These are phyloP conservation scores for Manihot esculenta DNA, from an alignment of 441 rosid genomes.

Conservation along the genomic window DNA sequence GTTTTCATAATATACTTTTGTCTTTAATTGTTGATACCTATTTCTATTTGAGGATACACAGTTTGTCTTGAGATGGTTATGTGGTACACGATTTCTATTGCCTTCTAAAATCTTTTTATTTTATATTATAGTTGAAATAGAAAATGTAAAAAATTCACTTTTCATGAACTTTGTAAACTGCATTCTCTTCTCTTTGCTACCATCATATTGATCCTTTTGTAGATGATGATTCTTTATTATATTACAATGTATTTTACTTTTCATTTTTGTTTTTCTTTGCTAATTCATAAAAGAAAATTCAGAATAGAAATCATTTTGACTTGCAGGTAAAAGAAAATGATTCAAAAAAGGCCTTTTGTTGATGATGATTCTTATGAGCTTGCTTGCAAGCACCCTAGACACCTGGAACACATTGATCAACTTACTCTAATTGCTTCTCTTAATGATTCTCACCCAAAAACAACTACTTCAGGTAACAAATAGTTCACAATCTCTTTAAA, in stretches of 20 bases:
- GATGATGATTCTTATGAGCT: conserved; percentile 37
- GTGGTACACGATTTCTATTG: not conserved
- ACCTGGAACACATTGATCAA: conserved; percentile 29
- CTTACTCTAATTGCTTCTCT: conserved; percentile 20
- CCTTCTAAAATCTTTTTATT: not conserved
- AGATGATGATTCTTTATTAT: not conserved
- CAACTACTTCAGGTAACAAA: conserved; percentile 32
- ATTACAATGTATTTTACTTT: not conserved
- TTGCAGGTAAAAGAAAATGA: conserved; percentile 35
- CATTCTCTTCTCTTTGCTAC: not conserved
- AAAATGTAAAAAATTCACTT: not conserved
- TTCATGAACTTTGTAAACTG: not conserved
- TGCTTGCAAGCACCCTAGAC: conserved; percentile 38
- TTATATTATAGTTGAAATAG: not conserved
- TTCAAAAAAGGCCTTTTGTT: conserved; percentile 39
- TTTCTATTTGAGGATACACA: not conserved
- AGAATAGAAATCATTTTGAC: not conserved
- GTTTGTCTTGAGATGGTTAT: not conserved
- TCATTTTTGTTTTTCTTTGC: not conserved
- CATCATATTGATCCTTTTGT: not conserved
- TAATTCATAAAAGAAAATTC: not conserved
- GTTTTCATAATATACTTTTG: not conserved
- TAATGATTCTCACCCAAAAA: conserved; percentile 10
- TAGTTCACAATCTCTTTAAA: not conserved
- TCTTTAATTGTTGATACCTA: not conserved